phyloP scores from a whole-genome alignment of 768 basidiomycete genomes.

The Cystofilobasidium capitatum region DNA sequence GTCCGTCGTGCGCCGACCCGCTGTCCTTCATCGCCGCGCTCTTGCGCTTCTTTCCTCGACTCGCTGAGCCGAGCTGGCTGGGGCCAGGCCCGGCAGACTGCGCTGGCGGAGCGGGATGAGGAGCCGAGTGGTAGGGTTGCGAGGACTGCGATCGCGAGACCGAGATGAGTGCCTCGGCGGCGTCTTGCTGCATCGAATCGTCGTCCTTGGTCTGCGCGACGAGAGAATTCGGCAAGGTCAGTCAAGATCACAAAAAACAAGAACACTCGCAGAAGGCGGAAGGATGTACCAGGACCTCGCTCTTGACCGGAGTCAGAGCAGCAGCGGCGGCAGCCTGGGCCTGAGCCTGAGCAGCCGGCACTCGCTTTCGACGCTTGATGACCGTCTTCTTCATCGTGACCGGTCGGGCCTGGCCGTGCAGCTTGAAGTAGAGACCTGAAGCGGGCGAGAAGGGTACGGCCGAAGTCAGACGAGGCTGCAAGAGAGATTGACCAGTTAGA shows the following conservation, averaged over 20 bases:
- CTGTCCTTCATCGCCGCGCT: neutral
- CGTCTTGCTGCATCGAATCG: conserved; percentile 58
- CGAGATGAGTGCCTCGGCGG: conserved; percentile 77
- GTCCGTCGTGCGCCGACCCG: neutral
- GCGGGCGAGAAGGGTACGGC: conserved; percentile 26
- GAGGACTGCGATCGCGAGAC: conserved; percentile 49
- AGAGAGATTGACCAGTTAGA: conserved; percentile 1
- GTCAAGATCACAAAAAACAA: neutral
- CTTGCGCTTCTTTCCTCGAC: neutral
- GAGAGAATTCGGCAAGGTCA: neutral
- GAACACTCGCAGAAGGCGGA: neutral
- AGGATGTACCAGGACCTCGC: neutral
- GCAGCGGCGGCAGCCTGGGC: conserved; percentile 11
- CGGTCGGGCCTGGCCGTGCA: conserved; percentile 92
- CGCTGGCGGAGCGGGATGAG: neutral
- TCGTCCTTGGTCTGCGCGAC: conserved; percentile 3
- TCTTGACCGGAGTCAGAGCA: neutral
- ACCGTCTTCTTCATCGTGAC: conserved; percentile 99
- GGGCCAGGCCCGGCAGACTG: no score
- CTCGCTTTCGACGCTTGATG: conserved; percentile 95
- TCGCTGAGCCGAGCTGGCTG: neutral
- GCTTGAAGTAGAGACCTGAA: conserved; percentile 90
- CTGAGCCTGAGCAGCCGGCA: conserved; percentile 65
- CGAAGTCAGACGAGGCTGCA: neutral
- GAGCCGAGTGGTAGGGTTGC: neutral